Base-by-base conservation (phyloP, 2,329 filamentous ascomycete species). In the Monosporascus sp. region DNA sequence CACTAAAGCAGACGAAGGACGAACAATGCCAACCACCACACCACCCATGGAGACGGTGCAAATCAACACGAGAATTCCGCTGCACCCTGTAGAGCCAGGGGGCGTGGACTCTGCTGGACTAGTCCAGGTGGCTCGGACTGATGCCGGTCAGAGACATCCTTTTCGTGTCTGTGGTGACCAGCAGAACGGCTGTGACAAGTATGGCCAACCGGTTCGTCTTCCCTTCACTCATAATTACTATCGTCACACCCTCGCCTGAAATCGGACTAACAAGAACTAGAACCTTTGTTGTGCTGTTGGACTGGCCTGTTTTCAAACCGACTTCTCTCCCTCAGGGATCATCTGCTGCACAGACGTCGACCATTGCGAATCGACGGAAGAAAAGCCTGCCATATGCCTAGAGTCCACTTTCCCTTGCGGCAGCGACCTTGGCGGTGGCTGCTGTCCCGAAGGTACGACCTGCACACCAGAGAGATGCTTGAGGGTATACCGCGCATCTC, bases 241-340 rank as follows among this genome's bases (percentile, higher is more conserved):
- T 35, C 22, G 43, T 11, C 22, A 2, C 15, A 7, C 24, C 20
- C 7, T 38, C 20, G 18, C n/a, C 7, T 15, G 11, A n/a, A 2
- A 28, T 37, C 28, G n/a, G 14, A 37, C 54, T 52, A 50, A 55
- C 44, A 7, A 18, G 18, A 46, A 8, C 2, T 8, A 64, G 61
- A 55, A 56, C 6, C 58, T 64, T 9, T 63, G 61, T 53, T 64
- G 62, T 46, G 52, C 58, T n/a, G 28, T 26, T 11, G 56, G 54
- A 37, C 57, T 55, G 37, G 38, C 44, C 38, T 64, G 61, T 54
- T 55, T 58, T 50, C 2, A 47, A 8, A 61, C 53, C 50, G 26
- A 28, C 8, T 58, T 59, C 53, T 61, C 60, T n/a, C 44, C 52
- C 8, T 64, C 62, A 1, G 56, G 55, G 26, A 49, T 63, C n/a